Conservation (phyloP, 2,329 filamentous ascomycete genomes). For the Aspergillus unguis region DNA sequence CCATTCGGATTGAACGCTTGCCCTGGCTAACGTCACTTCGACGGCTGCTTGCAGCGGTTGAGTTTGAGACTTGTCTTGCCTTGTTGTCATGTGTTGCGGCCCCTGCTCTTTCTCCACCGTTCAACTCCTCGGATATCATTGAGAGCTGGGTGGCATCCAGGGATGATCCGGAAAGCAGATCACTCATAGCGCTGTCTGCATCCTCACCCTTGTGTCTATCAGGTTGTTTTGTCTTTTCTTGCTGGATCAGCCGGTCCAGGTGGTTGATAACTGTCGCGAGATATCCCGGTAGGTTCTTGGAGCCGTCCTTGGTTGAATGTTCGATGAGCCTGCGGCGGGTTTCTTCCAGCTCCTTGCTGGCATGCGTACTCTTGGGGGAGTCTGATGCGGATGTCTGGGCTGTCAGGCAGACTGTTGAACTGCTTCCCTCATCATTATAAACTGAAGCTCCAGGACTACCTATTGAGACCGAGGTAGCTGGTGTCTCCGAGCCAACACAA, state of each 20-base stretch:
- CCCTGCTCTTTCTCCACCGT: neutral
- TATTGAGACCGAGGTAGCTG: conserved; percentile 47
- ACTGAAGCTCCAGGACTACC: conserved; percentile 27
- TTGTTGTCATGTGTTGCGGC: neutral
- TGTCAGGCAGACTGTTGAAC: conserved; percentile 38
- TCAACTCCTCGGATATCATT: conserved; percentile 51
- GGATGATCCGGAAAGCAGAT: conserved; percentile 17
- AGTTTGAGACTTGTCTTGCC: conserved; percentile 9
- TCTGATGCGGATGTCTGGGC: conserved; percentile 36
- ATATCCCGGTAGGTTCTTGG: conserved; percentile 46
- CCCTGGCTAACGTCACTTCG: conserved; percentile 16
- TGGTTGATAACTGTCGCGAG: conserved; percentile 60
- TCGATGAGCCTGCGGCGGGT: conserved; percentile 57
- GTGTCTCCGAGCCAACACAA: conserved; percentile 48
- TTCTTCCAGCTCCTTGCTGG: conserved; percentile 56
- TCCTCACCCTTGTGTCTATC: conserved; percentile 7
- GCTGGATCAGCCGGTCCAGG: conserved; percentile 56
- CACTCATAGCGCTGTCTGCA: conserved; percentile 10
- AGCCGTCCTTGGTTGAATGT: conserved; percentile 46
- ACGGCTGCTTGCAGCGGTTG: conserved; percentile 6
- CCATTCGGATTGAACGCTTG: conserved; percentile 55
- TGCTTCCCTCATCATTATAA: conserved; percentile 15
- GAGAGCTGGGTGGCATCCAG: conserved; percentile 39
- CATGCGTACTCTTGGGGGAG: conserved; percentile 48
- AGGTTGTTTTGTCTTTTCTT: conserved; percentile 23